Conservation (phyloP, 495 filamentous ascomycete species). For the Cladorrhinum samala region DNA sequence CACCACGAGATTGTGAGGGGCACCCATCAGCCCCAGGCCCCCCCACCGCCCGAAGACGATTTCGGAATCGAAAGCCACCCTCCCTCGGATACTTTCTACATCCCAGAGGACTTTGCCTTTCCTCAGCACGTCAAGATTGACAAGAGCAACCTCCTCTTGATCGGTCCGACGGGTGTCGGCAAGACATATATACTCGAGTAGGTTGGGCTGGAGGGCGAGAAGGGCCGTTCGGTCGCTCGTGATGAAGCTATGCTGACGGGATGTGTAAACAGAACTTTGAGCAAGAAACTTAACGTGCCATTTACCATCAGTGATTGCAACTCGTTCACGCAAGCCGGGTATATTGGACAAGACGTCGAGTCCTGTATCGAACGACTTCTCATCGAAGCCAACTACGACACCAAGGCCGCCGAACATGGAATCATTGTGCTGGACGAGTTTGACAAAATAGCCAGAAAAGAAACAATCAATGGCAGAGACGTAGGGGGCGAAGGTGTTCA, state of each 20-base stretch:
- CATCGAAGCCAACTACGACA: slow-evolving; percentile 84
- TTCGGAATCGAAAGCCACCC: slow-evolving; percentile 1
- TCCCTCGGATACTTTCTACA: slow-evolving; percentile 29
- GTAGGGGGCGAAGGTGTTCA: slow-evolving; percentile 92
- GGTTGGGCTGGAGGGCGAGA: too few species aligned
- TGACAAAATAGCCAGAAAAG: slow-evolving; percentile 77
- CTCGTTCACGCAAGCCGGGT: slow-evolving; percentile 92
- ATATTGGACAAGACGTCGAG: slow-evolving; percentile 95
- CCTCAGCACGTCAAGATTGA: slow-evolving; percentile 70
- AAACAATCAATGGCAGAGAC: slow-evolving; percentile 57
- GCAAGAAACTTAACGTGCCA: slow-evolving; percentile 72
- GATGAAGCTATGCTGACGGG: slow-evolving; percentile 5
- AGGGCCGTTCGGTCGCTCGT: background rate
- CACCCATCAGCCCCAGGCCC: slow-evolving; percentile 17
- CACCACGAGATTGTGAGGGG: slow-evolving; percentile 58
- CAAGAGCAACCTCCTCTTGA: slow-evolving; percentile 90
- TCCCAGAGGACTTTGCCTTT: slow-evolving; percentile 39
- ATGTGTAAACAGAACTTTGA: slow-evolving; percentile 32
- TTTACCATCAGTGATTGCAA: slow-evolving; percentile 98
- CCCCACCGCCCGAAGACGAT: slow-evolving; percentile 12
- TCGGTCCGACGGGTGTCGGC: slow-evolving; percentile 91
- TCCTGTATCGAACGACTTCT: slow-evolving; percentile 85
- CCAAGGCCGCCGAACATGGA: slow-evolving; percentile 77
- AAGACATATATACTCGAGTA: slow-evolving; percentile 85
- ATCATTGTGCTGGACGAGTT: slow-evolving; percentile 96